Evolutionary conservation across 495 filamentous ascomycete genomes (phyloP).

Genomic region (Gamarada debralockiae): DNA sequence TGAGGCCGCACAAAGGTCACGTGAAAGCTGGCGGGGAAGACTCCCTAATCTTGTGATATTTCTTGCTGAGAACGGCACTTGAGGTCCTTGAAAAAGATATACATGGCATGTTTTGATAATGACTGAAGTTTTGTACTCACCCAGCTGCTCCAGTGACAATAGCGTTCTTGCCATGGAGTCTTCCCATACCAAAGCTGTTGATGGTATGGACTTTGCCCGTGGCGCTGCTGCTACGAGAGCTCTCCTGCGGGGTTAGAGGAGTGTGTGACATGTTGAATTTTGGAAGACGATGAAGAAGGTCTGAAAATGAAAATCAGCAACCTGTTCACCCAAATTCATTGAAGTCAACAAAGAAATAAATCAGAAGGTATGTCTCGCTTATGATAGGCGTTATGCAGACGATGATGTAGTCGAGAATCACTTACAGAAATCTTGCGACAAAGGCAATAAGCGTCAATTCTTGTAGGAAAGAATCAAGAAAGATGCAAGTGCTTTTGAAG

Average conservation of each 20-base stretch:
- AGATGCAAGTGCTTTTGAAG: neutral
- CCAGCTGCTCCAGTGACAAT: conserved; percentile 90
- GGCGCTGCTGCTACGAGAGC: conserved; percentile 8
- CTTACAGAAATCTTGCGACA: no score
- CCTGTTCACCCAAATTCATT: no score
- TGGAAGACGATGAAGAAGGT: conserved; percentile 1
- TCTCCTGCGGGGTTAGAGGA: neutral
- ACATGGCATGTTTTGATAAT: no score
- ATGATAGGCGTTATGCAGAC: conserved; percentile 1
- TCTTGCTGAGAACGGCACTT: no score
- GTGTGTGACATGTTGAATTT: conserved; percentile 11
- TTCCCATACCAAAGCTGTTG: conserved; percentile 40
- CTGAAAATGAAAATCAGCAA: conserved; percentile 4
- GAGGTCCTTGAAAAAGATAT: no score
- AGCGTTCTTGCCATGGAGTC: conserved; percentile 87
- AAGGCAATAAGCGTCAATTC: neutral
- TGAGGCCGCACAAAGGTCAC: no score
- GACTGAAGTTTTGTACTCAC: conserved; percentile 45
- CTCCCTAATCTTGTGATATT: no score
- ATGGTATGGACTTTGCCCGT: conserved; percentile 18
- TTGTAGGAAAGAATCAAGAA: neutral
- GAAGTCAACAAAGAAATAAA: conserved; percentile 3
- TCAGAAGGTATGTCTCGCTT: conserved; percentile 10
- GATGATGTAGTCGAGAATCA: neutral
- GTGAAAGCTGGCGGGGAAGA: no score